A percentile compares a stretch with the other conserved stretches of the same genome.
These are phyloP conservation scores for Lecanicillium sp. DNA, from an alignment of 2,329 filamentous ascomycete species.

Conservation along the genomic window DNA sequence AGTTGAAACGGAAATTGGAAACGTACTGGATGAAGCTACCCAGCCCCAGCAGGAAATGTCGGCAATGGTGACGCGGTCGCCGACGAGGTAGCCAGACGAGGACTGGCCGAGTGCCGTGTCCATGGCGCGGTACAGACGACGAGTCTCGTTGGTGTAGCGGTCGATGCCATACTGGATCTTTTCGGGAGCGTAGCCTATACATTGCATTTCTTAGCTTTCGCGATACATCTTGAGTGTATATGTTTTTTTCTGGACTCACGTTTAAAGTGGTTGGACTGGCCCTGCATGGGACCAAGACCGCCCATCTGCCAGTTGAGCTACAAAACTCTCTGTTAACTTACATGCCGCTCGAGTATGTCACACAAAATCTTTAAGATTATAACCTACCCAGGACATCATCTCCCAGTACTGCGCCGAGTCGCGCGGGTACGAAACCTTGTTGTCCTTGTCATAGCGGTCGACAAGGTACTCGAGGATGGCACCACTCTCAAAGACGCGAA, in stretches of 20 bases:
- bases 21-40: constrained; percentile 47
- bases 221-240: background rate
- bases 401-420: constrained; percentile 71
- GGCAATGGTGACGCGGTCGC: constrained; percentile 62
- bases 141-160: constrained; percentile 74
- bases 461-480: constrained; percentile 79
- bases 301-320: constrained; percentile 68
- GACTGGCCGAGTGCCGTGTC: constrained; percentile 59
- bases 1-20: background rate
- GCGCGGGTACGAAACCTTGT: constrained; percentile 73
- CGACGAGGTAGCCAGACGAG: constrained; percentile 51
- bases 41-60: constrained; percentile 79
- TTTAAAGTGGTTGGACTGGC: constrained; percentile 74
- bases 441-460: constrained; percentile 69
- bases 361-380: background rate
- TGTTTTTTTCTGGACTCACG: constrained; percentile 32
- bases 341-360: too few species aligned
- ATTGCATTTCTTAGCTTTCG: background rate
- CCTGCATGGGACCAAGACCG: constrained; percentile 73
- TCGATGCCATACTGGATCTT: constrained; percentile 76
- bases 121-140: constrained; percentile 71
- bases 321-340: too few species aligned
- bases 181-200: constrained; percentile 63
- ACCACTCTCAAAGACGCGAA: constrained; percentile 75
- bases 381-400: constrained; percentile 63